Evolutionary conservation across 1,284 basidiomycete species (phyloP).

Genomic region (Irpex rosettiformis): DNA sequence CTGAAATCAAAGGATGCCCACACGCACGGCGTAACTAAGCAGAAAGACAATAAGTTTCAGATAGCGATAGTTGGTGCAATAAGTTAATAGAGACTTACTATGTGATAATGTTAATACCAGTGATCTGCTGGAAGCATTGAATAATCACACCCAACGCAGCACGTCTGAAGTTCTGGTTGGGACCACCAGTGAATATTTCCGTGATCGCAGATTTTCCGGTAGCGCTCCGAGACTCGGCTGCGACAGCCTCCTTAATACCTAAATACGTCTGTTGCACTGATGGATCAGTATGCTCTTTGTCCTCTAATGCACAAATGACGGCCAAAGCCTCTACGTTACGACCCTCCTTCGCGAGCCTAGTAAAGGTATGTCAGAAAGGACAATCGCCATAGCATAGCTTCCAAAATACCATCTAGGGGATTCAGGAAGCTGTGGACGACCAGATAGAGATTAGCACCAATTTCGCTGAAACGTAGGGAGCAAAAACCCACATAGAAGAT

Average conservation of each 20-base stretch:
- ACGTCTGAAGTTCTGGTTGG: constrained; percentile 63
- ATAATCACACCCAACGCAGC: constrained; percentile 54
- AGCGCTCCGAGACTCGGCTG: constrained; percentile 20
- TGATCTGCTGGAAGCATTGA: constrained; percentile 73
- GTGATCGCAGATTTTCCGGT: constrained; percentile 32
- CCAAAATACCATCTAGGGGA: constrained; percentile 61
- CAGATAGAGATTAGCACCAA: neutral
- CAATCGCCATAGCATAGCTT: neutral
- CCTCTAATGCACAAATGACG: constrained; percentile 61
- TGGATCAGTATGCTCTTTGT: constrained; percentile 48
- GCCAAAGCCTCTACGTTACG: constrained; percentile 58
- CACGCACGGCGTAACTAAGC: constrained; percentile 24
- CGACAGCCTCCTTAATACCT: constrained; percentile 51
- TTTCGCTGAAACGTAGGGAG: neutral
- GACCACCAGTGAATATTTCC: constrained; percentile 58
- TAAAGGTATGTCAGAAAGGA: neutral
- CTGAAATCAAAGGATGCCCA: neutral
- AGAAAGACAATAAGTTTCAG: constrained; percentile 23
- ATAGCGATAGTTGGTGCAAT: neutral
- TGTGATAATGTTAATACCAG: constrained; percentile 63
- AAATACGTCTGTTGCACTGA: constrained; percentile 52
- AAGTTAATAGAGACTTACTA: constrained; percentile 39
- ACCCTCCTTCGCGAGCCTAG: constrained; percentile 58
- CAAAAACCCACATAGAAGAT: constrained; percentile 47
- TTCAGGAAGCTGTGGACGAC: constrained; percentile 52